These are phyloP conservation scores for Aspergillus sclerotioniger DNA, from an alignment of 495 filamentous ascomycete genomes.

Conservation along the genomic window DNA sequence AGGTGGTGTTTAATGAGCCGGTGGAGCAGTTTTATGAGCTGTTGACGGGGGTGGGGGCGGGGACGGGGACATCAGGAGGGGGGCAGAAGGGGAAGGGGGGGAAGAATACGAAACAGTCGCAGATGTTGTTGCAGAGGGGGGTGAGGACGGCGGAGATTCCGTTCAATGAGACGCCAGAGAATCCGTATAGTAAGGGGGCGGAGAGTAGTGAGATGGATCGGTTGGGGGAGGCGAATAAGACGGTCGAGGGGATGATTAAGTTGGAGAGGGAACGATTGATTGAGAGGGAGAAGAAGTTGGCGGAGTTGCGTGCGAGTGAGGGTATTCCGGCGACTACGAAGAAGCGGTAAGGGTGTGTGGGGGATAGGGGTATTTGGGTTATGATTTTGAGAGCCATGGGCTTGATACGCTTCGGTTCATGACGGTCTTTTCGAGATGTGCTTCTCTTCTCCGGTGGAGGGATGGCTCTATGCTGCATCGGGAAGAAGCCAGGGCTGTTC, in stretches of 20 bases:
- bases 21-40: conserved; percentile 84
- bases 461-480: no score
- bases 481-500: no score
- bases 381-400: no score
- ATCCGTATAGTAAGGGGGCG: conserved; percentile 72
- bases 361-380: not conserved
- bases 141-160: conserved; percentile 71
- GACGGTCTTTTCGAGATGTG: no score
- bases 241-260: conserved; percentile 66
- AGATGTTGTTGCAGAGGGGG: conserved; percentile 38
- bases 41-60: conserved; percentile 59
- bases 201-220: conserved; percentile 68
- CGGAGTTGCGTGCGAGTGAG: conserved; percentile 58
- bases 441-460: no score
- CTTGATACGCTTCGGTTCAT: no score
- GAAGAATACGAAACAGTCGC: conserved; percentile 48
- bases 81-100: conserved; percentile 42
- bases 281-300: conserved; percentile 62
- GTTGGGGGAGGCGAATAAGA: conserved; percentile 58
- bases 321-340: conserved; percentile 41
- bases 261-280: conserved; percentile 64
- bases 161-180: conserved; percentile 55
- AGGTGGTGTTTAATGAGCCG: conserved; percentile 94
- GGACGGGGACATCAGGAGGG: conserved; percentile 44
- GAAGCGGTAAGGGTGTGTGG: conserved; percentile 38